Evolutionary conservation across 2,329 filamentous ascomycete genomes (phyloP), one percentile per base, ranked within the genome.

Genomic region (Aspergillus novofumigatus): DNA sequence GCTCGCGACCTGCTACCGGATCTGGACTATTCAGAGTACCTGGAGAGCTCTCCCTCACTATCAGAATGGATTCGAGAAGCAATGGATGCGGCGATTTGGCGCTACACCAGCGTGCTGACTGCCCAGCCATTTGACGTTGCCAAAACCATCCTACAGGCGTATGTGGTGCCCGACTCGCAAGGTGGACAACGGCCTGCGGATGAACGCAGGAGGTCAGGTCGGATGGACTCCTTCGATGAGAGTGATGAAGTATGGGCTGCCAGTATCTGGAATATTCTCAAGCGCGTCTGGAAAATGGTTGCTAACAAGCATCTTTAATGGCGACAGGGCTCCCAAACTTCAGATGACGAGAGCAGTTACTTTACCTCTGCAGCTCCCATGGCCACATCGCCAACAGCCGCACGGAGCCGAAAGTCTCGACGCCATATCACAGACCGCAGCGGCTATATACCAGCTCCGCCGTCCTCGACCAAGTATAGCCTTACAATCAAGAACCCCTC

Each of bases 41-140:
- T 96, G 23, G 91, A 95, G 57, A 80, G 84, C 23, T 90, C 89
- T 28, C 90, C 89, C 0, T 90, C 90, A 0, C 82, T 86, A 28
- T 81, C 91, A 10, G 88, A 90, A 65, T 89, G 89, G 62, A 80
- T 88, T 47, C 90, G 89, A 70, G 87, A 88, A 61, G 78, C 96
- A 59, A 70, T 96, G 50, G 92, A 97, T 71, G 88, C 92, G 72
- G 85, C 94, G 62, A 72, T 96, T 73, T 95, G 92, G 87, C 93
- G 94, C 71, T 99, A 99, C 77, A 89, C 88, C 14, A 91, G 88
- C 57, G 87, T 96, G 25, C 75, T 97, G 68, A 87, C 96, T 71
- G 89, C 91, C 54, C 94, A 99, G 76, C 94, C 94, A 14, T 97
- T 99, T 73, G 94, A 97, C 79, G 92, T 97, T 57, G 92, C 93